phyloP scores from a whole-genome alignment of 306 rosid genomes.

The Calophaca sinica region DNA sequence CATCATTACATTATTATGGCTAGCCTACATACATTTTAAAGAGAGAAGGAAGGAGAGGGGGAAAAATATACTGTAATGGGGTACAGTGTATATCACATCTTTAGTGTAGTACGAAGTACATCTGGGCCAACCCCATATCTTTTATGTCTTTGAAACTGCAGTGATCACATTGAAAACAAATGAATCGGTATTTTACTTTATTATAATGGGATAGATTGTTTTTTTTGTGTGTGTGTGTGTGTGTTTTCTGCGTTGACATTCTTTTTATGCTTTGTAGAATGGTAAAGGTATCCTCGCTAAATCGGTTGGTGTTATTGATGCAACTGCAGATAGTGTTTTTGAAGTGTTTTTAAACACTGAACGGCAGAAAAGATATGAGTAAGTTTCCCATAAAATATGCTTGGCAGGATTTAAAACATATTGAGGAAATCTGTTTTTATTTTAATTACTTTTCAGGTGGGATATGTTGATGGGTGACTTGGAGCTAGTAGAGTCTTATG shows the following conservation, averaged over 20 bases:
- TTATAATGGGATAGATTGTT: not conserved
- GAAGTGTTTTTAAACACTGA: conserved; percentile 79
- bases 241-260: conserved; percentile 34
- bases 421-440: conserved; percentile 20
- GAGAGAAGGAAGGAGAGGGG: not conserved
- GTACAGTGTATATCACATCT: not conserved
- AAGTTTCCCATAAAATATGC: conserved; percentile 45
- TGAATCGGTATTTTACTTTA: not conserved
- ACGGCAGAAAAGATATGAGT: conserved; percentile 87
- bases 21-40: not conserved
- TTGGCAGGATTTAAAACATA: conserved; percentile 4
- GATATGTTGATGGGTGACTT: conserved; percentile 95
- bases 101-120: not conserved
- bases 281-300: conserved; percentile 86
- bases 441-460: conserved; percentile 70
- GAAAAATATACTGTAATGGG: not conserved
- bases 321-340: conserved; percentile 78
- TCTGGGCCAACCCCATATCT: not conserved
- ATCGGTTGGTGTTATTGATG: conserved; percentile 85
- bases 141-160: conserved; percentile 12
- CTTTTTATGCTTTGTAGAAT: conserved; percentile 59
- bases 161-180: conserved; percentile 14
- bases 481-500: conserved; percentile 76
- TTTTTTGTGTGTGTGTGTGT: conserved; percentile 6
- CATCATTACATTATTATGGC: not conserved